Evolutionary conservation across 2,329 filamentous ascomycete species (phyloP).

Genomic region (Colletotrichum musae): DNA sequence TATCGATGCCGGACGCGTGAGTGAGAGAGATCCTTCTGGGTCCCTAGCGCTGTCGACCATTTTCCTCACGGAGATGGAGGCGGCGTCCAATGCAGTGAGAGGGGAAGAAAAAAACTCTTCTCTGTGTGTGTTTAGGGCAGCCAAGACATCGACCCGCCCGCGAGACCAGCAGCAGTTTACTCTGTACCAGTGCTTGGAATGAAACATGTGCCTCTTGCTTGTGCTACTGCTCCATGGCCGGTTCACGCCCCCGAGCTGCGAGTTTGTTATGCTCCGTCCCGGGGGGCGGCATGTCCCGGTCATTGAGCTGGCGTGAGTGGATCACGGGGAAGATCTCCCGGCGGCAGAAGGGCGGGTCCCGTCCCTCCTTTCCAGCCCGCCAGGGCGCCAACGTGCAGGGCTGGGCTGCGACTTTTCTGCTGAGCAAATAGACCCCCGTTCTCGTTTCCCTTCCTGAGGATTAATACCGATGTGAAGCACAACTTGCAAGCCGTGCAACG

Average conservation of each 20-base stretch:
- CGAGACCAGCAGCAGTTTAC: conserved; percentile 1
- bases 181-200: not conserved
- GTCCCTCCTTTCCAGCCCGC: conserved; percentile 1
- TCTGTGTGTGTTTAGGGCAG: conserved; percentile 17
- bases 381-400: not conserved
- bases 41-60: too few species aligned
- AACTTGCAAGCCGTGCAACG: not conserved
- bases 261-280: conserved; percentile 18
- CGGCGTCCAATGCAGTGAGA: too few species aligned
- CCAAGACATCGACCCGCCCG: conserved; percentile 9
- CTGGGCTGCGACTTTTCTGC: too few species aligned
- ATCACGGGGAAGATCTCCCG: conserved; percentile 38
- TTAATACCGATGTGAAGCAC: too few species aligned
- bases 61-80: not conserved
- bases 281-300: conserved; percentile 24
- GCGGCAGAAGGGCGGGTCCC: conserved; percentile 21
- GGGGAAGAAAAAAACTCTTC: not conserved
- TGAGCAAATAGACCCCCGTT: too few species aligned
- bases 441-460: too few species aligned
- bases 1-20: too few species aligned
- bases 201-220: not conserved
- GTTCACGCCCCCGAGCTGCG: conserved; percentile 27
- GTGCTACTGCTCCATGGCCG: not conserved
- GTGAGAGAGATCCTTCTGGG: too few species aligned
- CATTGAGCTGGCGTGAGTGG: conserved; percentile 33